Evolutionary conservation across 345 rosid species (phyloP).

Genomic region (Citrus sinensis): DNA sequence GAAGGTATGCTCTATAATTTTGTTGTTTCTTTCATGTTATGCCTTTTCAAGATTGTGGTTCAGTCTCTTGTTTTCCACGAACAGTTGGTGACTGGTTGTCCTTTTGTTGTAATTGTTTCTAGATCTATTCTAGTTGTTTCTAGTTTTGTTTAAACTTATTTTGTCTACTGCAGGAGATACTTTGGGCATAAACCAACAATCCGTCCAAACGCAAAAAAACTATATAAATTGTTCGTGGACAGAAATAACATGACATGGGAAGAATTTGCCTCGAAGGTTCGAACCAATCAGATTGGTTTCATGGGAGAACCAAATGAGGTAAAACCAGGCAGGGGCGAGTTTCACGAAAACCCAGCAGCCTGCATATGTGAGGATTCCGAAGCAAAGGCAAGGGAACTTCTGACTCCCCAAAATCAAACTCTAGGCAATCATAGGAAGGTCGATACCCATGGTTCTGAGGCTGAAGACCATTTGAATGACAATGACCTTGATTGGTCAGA

Average conservation of each 20-base stretch:
- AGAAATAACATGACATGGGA: slow-evolving; percentile 79
- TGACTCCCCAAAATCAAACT: neutral
- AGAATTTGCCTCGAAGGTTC: slow-evolving; percentile 63
- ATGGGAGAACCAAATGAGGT: slow-evolving; percentile 86
- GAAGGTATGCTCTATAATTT: slow-evolving; percentile 47
- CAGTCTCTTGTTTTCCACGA: neutral
- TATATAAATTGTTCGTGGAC: slow-evolving; percentile 53
- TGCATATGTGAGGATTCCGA: slow-evolving; percentile 67
- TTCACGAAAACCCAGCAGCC: slow-evolving; percentile 80
- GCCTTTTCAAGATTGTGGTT: neutral
- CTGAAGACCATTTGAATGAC: slow-evolving; percentile 31
- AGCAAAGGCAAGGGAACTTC: slow-evolving; percentile 25
- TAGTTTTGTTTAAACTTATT: neutral
- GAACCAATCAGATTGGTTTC: slow-evolving; percentile 62
- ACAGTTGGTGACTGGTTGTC: neutral
- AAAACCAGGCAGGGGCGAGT: slow-evolving; percentile 75
- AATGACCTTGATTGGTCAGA: slow-evolving; percentile 48
- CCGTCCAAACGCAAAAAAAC: slow-evolving; percentile 83
- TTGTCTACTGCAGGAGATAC: slow-evolving; percentile 61
- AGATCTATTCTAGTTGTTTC: neutral
- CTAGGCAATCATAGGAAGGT: neutral
- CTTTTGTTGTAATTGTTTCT: neutral
- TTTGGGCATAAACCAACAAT: slow-evolving; percentile 87
- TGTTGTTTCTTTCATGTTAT: neutral
- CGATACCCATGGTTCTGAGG: neutral